These are phyloP conservation scores for Colletotrichum salicis DNA, from an alignment of 2,329 filamentous ascomycete genomes.

Conservation along the genomic window DNA sequence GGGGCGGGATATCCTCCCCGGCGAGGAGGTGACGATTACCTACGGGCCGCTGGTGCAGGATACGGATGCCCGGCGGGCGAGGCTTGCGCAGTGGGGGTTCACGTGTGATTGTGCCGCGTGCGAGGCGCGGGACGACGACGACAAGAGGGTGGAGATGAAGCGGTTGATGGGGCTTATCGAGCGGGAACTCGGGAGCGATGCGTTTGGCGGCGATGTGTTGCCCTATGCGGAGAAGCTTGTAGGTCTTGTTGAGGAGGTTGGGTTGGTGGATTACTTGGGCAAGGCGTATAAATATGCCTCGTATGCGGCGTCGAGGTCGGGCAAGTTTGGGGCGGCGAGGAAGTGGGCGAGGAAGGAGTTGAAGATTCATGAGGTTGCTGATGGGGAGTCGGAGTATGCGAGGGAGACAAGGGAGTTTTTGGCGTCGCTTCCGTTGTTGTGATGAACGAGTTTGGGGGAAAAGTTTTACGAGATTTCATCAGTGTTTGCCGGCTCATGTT, in stretches of 20 bases:
- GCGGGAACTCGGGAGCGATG: conserved; percentile 39
- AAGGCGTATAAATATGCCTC: conserved; percentile 40
- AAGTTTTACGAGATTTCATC: not conserved
- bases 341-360: conserved; percentile 40
- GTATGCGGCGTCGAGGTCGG: conserved; percentile 36
- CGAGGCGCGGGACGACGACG: conserved; percentile 42
- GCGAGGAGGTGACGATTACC: conserved; percentile 48
- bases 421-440: conserved; percentile 28
- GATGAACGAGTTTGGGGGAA: not conserved
- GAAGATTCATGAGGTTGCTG: conserved; percentile 36
- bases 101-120: conserved; percentile 48
- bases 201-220: conserved; percentile 29
- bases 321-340: conserved; percentile 33
- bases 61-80: conserved; percentile 42
- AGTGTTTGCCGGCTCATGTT: not conserved
- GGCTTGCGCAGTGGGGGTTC: conserved; percentile 44
- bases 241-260: conserved; percentile 39
- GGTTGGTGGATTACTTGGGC: conserved; percentile 40
- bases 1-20: conserved; percentile 42
- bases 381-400: conserved; percentile 23
- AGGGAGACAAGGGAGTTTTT: conserved; percentile 23
- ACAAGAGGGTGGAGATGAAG: conserved; percentile 44
- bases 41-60: conserved; percentile 48
- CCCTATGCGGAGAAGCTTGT: conserved; percentile 37
- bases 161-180: conserved; percentile 47